Evolutionary conservation across 2,329 filamentous ascomycete genomes (phyloP).

Genomic region (Clonostachys byssicola): DNA sequence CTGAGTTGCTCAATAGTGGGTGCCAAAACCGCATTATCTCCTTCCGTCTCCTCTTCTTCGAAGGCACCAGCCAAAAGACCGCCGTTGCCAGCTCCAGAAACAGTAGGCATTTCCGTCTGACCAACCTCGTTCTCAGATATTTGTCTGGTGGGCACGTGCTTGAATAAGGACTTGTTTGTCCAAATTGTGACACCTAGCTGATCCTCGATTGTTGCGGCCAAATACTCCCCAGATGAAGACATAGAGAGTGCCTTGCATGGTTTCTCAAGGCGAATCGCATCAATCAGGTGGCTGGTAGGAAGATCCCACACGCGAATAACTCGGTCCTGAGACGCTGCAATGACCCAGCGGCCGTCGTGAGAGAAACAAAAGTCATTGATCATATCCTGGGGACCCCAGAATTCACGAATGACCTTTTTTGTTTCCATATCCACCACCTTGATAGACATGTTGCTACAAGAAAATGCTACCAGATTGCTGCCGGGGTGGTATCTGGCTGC

Average conservation of each 20-base stretch:
- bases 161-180: slow-evolving; percentile 92
- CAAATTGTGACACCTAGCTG: slow-evolving; percentile 88
- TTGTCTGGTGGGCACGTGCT: slow-evolving; percentile 79
- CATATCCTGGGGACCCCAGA: slow-evolving; percentile 73
- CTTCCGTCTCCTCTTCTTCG: slow-evolving; percentile 47
- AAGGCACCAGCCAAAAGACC: slow-evolving; percentile 75
- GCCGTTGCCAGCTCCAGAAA: slow-evolving; percentile 77
- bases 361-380: slow-evolving; percentile 88
- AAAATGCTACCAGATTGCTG: slow-evolving; percentile 82
- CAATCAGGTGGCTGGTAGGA: slow-evolving; percentile 91
- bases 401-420: slow-evolving; percentile 84
- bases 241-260: slow-evolving; percentile 84
- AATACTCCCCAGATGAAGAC: slow-evolving; percentile 84
- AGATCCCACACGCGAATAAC: slow-evolving; percentile 89
- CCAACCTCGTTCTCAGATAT: slow-evolving; percentile 74
- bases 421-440: slow-evolving; percentile 89
- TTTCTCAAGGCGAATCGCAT: slow-evolving; percentile 76
- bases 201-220: slow-evolving; percentile 83
- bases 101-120: slow-evolving; percentile 63
- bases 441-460: slow-evolving; percentile 84
- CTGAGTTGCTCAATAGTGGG: slow-evolving; percentile 72
- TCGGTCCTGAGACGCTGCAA: slow-evolving; percentile 79
- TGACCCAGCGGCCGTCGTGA: slow-evolving; percentile 88
- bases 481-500: slow-evolving; percentile 75
- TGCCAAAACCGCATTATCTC: slow-evolving; percentile 49